phyloP scores from a whole-genome alignment of 148 eudicot species.

The Vaccinium vitisidaea region DNA sequence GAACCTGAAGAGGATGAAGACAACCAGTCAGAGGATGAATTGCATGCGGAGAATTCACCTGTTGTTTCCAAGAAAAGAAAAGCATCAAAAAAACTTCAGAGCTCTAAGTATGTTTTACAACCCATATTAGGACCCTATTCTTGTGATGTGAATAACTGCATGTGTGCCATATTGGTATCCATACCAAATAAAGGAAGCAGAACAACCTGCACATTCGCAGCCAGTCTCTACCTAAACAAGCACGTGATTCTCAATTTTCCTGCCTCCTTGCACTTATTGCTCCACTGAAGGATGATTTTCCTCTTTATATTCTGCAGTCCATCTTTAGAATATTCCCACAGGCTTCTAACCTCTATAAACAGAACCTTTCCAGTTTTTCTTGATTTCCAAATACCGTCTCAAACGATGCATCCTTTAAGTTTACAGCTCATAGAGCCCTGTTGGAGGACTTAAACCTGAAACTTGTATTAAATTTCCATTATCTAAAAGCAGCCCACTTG shows the following conservation, averaged over 20 bases:
- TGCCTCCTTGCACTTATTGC: not conserved
- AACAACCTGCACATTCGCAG: not conserved
- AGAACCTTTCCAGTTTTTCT: not conserved
- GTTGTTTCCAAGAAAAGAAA: constrained; percentile 62
- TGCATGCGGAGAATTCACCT: constrained; percentile 25
- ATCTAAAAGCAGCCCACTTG: not conserved
- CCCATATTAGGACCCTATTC: not conserved
- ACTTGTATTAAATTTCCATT: not conserved
- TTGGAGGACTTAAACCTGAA: not conserved
- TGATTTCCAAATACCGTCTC: not conserved
- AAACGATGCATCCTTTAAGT: not conserved
- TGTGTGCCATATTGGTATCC: not conserved
- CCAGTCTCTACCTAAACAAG: not conserved
- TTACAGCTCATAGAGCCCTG: not conserved
- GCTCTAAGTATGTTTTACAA: constrained; percentile 43
- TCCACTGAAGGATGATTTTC: not conserved
- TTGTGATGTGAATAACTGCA: not conserved
- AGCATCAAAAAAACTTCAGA: constrained; percentile 44
- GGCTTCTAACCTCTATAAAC: not conserved
- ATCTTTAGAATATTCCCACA: not conserved
- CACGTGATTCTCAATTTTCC: not conserved
- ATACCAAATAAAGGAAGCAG: not conserved
- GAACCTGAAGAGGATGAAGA: constrained; percentile 44
- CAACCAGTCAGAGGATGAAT: constrained; percentile 21
- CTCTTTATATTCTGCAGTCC: not conserved